Conservation (phyloP, 2,329 filamentous ascomycete species). For the Fusarium metavorans region DNA sequence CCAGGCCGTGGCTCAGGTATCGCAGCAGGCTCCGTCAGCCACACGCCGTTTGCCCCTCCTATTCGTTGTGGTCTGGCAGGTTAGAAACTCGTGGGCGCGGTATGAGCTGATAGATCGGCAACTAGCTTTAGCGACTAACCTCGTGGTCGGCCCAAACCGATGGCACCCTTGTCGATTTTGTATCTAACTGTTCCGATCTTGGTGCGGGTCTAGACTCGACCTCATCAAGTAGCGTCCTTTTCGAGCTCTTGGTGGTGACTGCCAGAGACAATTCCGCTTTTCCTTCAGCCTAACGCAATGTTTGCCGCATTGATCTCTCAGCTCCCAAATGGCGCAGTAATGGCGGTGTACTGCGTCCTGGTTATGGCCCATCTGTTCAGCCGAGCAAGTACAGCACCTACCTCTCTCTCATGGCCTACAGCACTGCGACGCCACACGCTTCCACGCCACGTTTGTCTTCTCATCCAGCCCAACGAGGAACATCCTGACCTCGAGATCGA, state of each 20-base stretch:
- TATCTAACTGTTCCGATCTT: conserved; percentile 45
- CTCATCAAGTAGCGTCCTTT: conserved; percentile 11
- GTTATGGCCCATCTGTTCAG: background rate
- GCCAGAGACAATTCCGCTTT: conserved; percentile 23
- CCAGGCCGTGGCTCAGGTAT: conserved; percentile 9
- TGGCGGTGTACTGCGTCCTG: background rate
- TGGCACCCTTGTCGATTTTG: conserved; percentile 38
- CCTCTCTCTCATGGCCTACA: background rate
- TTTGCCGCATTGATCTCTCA: conserved; percentile 23
- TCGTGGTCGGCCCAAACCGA: conserved; percentile 44
- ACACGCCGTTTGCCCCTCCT: conserved; percentile 13
- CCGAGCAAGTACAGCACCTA: background rate
- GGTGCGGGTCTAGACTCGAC: conserved; percentile 39
- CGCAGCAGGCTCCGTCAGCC: conserved; percentile 27
- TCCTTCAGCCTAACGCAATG: conserved; percentile 13
- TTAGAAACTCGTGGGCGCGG: conserved; percentile 30
- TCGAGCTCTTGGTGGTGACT: conserved; percentile 10
- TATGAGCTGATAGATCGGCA: conserved; percentile 44
- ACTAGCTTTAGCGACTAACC: conserved; percentile 41
- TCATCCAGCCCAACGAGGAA: background rate
- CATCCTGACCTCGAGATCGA: background rate
- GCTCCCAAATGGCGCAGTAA: conserved; percentile 2
- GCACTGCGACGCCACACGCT: background rate
- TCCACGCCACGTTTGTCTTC: background rate
- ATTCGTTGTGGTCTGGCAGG: conserved; percentile 27